phyloP scores from a whole-genome alignment of 257 asterid genomes.

The Solanum clarkiae region DNA sequence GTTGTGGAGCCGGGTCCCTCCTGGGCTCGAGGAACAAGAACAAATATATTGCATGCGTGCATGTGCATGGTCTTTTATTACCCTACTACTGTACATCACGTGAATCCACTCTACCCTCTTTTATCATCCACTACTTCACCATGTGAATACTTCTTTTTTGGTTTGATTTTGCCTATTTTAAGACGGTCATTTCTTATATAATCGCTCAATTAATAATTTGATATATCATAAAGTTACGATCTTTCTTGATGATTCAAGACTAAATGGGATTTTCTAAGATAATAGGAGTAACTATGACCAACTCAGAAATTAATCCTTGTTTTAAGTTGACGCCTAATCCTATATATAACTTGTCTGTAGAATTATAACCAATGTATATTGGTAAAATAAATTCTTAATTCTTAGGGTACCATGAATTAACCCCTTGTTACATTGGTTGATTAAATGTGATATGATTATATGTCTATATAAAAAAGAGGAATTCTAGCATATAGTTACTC shows the following conservation, averaged over 20 bases:
- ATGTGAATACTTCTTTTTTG: neutral
- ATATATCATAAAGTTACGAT: neutral
- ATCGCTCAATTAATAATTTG: neutral
- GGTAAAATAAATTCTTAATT: neutral
- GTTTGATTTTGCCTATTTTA: neutral
- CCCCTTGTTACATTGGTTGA: neutral
- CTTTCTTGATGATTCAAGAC: neutral
- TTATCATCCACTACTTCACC: neutral
- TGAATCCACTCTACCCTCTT: neutral
- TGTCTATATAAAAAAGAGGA: neutral
- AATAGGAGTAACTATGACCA: neutral
- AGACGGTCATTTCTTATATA: neutral
- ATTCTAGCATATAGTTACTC: no score
- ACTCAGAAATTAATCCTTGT: neutral
- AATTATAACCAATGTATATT: neutral
- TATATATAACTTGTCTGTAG: neutral
- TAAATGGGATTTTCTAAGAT: neutral
- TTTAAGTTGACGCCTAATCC: neutral
- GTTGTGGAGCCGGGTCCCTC: neutral
- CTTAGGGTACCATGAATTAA: neutral
- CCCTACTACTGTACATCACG: neutral
- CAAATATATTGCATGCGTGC: neutral
- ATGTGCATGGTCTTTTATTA: neutral
- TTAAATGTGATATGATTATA: neutral
- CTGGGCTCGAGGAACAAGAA: neutral